phyloP scores from a whole-genome alignment of 164 flowering plant species.

The Vitis rupestris region DNA sequence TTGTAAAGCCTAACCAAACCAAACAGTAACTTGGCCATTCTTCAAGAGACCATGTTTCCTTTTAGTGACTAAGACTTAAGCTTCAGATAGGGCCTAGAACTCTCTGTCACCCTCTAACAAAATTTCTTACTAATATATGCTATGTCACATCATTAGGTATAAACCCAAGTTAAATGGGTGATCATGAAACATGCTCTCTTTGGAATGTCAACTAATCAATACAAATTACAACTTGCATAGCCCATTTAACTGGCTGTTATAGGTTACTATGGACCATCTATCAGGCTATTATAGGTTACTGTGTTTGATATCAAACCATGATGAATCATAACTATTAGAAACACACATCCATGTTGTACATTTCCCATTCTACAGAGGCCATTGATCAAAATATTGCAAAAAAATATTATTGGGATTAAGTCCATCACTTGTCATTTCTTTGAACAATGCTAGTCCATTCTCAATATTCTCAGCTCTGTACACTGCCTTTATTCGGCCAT shows the following conservation, averaged over 20 bases:
- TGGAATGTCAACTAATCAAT: conserved; percentile 68
- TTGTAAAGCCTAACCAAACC: not conserved
- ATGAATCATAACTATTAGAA: conserved; percentile 61
- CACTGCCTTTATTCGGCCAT: too few relatives aligned
- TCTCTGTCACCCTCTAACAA: conserved; percentile 13
- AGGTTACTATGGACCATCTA: too few relatives aligned
- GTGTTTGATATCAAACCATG: conserved; percentile 76
- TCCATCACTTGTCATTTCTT: not conserved
- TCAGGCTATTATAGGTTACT: conserved; percentile 77
- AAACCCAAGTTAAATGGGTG: conserved; percentile 63
- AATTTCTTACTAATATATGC: conserved; percentile 46
- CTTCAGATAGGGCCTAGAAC: conserved; percentile 4
- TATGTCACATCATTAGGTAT: conserved; percentile 68
- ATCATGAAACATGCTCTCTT: conserved; percentile 52
- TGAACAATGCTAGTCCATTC: conserved; percentile 61
- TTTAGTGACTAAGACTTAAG: not conserved
- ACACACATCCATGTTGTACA: conserved; percentile 25
- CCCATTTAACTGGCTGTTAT: conserved; percentile 48
- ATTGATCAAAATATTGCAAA: too few relatives aligned
- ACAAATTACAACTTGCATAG: conserved; percentile 74
- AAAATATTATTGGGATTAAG: too few relatives aligned
- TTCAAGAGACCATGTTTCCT: not conserved
- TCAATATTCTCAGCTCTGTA: conserved; percentile 19
- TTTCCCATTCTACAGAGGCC: too few relatives aligned
- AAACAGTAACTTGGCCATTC: not conserved